Evolutionary conservation across 805 yeast genomes (phyloP), one percentile per base, ranked within the genome.

Genomic region (Nakazawaea populi): DNA sequence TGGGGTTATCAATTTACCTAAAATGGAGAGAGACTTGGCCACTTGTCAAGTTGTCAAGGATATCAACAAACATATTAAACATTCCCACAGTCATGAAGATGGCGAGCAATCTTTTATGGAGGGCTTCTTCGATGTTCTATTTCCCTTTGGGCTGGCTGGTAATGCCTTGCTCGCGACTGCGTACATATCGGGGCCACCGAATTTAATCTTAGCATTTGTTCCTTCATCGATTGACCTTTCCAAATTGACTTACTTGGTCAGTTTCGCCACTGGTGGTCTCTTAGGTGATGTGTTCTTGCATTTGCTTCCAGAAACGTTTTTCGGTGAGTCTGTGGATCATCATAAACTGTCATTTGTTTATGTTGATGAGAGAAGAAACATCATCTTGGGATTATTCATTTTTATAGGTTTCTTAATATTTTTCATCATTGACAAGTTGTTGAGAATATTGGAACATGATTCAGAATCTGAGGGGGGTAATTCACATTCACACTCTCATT

Each of bases 231-330:
- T 83, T 44, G 68, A 75, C 45, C 80, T 83, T 0, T 64, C 76
- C 2, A 67, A 73, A 34, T 66, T 84, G 37, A 70, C 80, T 8
- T 61, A 77, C 29, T 64, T 86, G 50, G 87, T 85, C 1, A 72
- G 88, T 43, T 85, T 87, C 67, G 91, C 92, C 11, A 76, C 82
- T 45, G 94, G 94, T 43, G 87, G 91, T 1, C 68, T 87, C 38
- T 66, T 87, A 36, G 92, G 92, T 43, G 92, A 86, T 61, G 81
- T 85, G 1, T 83, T 87, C 55, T 62, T 86, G 42, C 94, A 87
- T 63, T 60, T 87, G 52, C 65, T 87, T 44, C 94, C 94, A 3
- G 87, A 83, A 58, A 77, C 83, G 1, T 83, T 82, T 56, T 67
- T 76, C 7, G 82, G 84, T 10, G 81, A 79, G 52, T 66, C 71